Base-by-base conservation (phyloP, 345 rosid species). In the Eucalyptus marginata region DNA sequence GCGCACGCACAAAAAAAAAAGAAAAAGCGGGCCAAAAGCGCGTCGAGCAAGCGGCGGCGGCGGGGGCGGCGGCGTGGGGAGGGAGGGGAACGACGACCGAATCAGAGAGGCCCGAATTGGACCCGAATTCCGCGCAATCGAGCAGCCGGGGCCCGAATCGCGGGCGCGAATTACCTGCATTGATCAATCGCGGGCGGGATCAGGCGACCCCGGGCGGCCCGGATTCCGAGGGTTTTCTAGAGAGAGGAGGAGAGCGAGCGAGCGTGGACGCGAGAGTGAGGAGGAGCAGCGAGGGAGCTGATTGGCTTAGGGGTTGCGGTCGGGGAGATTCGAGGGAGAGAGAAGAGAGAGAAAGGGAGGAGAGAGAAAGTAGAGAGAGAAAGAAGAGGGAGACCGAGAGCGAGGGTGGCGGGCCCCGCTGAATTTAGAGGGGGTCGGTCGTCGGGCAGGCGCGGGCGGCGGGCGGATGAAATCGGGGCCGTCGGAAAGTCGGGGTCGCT, bases 121-220 rank as follows among this genome's bases (percentile, higher is more conserved):
- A 76, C 83, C 27, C 15, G 47, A 76, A 76, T 76, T 76, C 83
- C 83, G 15, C 27, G 46, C 40, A 36, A 71, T 71, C 83, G 25
- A 71, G 47, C 47, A 36, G 47, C 47, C 13, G 14, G 83, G 25
- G 43, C 47, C 13, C 83, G 83, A 76, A 76, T 76, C 43, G 83
- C 47, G 27, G 24, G 46, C 83, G 58, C 27, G 68, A 59, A 76
- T 80, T 88, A 93, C 93, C 93, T 86, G 91, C 95, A 93, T 93
- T 94, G 91, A 92, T 86, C 90, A 90, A 90, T 90, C 90, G 86
- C 68, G 80, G 18, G 52, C 50, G 90, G 87, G 90, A 90, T 91
- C 92, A 89, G 90, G 86, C 87, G 85, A 36, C 49, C 88, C 58
- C 25, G 2, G 10, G 2, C 58, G 58, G 25, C 58, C 58, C 59